Evolutionary conservation across 31 red algal genomes (phyloP), one percentile per base, ranked within the genome.

Genomic region (Bonnemaisonia californica): DNA sequence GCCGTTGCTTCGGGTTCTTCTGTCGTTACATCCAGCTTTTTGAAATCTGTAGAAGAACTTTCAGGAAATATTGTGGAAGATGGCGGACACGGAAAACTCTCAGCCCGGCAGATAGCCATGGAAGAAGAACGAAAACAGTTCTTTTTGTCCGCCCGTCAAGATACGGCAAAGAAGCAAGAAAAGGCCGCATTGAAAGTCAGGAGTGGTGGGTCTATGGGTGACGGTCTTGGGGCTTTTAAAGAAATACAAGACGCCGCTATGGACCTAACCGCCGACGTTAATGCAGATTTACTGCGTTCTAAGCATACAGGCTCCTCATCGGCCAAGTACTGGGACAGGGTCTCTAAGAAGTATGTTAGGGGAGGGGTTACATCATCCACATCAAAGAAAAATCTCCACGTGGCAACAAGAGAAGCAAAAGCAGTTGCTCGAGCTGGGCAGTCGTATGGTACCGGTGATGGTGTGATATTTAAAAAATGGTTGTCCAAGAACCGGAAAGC

Each of bases 301-400:
- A 85, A 81, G 55, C 76, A 90, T 36, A 90, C 87, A 4, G 85
- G 87, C 41, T 32, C 74, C 16, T 59, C 62, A 19, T 79, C 78
- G 38, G 75, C 48, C 40, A 93, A 87, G 77, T 86, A 87, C 38
- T 95, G 93, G 93, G 93, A 95, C 38, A 69, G 93, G 41, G 89
- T 91, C 13, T 57, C 77, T 19, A 95, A 95, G 38, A 83, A 80
- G 40, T 95, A 71, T 56, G 82, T 95, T 28, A 86, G 80, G 41
- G 82, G 81, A 30, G 88, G 88, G 32, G 74, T 84, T 4, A 91
- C 79, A 36, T n/a, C 73, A 26, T 32, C 72, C 11, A 91, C 88
- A 3, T 91, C 88, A 3, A 91, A 91, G 51, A 47, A 57, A 40
- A 91, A 91, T 69, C 36, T 91, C 27, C 88, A 91, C 32, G 88